phyloP scores from a whole-genome alignment of 306 rosid species.

The Crataegus laevigata region DNA sequence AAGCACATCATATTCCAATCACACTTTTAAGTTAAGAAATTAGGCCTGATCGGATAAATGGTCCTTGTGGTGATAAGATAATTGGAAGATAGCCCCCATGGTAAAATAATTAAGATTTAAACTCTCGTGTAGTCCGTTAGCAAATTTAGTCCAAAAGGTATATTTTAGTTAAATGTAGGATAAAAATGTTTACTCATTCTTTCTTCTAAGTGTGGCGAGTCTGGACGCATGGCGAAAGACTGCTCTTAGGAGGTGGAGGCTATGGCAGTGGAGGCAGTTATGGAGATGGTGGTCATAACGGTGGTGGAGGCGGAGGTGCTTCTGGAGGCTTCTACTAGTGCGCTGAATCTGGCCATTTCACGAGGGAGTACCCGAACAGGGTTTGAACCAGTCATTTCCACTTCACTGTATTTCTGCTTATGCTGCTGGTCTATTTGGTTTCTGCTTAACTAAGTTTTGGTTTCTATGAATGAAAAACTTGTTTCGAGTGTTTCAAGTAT shows the following conservation, averaged over 20 bases:
- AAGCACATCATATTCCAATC: too few relatives aligned
- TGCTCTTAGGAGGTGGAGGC: slow-evolving; percentile 26
- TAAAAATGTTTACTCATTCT: too few relatives aligned
- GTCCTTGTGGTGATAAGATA: too few relatives aligned
- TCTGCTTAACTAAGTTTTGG: background rate
- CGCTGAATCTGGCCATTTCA: slow-evolving; percentile 44
- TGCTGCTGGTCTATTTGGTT: background rate
- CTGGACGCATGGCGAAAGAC: slow-evolving; percentile 35
- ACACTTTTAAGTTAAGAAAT: too few relatives aligned
- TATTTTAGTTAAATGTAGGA: too few relatives aligned
- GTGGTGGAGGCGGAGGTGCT: slow-evolving; percentile 36
- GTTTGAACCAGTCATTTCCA: background rate
- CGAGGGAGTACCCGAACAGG: slow-evolving; percentile 36
- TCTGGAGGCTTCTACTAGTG: slow-evolving; percentile 34
- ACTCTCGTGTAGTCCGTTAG: too few relatives aligned
- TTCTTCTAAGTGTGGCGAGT: slow-evolving; percentile 34
- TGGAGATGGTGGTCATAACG: slow-evolving; percentile 21
- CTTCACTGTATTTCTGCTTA: background rate
- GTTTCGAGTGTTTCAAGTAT: background rate
- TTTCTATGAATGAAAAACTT: background rate
- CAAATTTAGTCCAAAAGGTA: too few relatives aligned
- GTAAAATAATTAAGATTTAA: too few relatives aligned
- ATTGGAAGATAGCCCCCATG: too few relatives aligned
- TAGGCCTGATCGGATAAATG: too few relatives aligned
- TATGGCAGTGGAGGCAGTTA: slow-evolving; percentile 4